A percentile compares a stretch with the other conserved stretches of the same genome.
These are phyloP conservation scores for Aphanomyces astaci DNA, from an alignment of 352 stramenopile genomes.

Conservation along the genomic window DNA sequence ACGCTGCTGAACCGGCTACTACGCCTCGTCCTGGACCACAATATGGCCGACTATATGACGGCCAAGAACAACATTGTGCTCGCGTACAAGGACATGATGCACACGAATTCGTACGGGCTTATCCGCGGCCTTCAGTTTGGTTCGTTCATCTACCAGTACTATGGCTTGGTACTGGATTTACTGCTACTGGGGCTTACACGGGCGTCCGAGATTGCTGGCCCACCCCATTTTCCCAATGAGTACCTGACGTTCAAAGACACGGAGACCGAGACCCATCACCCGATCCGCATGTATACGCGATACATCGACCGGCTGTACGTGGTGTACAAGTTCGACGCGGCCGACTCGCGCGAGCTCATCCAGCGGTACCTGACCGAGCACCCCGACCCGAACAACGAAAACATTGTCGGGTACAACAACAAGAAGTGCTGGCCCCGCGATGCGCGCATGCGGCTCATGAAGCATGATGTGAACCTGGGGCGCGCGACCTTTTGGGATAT, in stretches of 20 bases:
- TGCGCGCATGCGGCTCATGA: conserved; percentile 98
- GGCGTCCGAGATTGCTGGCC: conserved; percentile 96
- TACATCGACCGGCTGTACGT: conserved; percentile 99
- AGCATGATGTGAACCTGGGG: conserved; percentile 99
- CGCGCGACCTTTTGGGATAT: conserved; percentile 99
- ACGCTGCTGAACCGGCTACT: conserved; percentile 98
- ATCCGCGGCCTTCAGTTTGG: conserved; percentile 98
- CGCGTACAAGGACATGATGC: conserved; percentile 99
- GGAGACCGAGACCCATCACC: conserved; percentile 94
- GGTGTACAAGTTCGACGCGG: conserved; percentile 97
- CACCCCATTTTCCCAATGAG: conserved; percentile 96
- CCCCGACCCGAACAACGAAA: conserved; percentile 99
- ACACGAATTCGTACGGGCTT: conserved; percentile 99
- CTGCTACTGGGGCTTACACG: conserved; percentile 96
- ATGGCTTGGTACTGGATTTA: conserved; percentile 98
- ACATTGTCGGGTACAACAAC: conserved; percentile 99
- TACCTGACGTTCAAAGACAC: conserved; percentile 98
- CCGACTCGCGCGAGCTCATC: conserved; percentile 98
- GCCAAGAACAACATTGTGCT: conserved; percentile 99
- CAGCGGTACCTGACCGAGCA: conserved; percentile 99
- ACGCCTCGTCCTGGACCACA: conserved; percentile 99
- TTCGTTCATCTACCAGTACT: conserved; percentile 98
- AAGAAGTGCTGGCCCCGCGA: conserved; percentile 99
- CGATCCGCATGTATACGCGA: conserved; percentile 98
- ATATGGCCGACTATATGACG: conserved; percentile 99